phyloP scores from a whole-genome alignment of 73 alveolate species.

The Urostyla sp. region DNA sequence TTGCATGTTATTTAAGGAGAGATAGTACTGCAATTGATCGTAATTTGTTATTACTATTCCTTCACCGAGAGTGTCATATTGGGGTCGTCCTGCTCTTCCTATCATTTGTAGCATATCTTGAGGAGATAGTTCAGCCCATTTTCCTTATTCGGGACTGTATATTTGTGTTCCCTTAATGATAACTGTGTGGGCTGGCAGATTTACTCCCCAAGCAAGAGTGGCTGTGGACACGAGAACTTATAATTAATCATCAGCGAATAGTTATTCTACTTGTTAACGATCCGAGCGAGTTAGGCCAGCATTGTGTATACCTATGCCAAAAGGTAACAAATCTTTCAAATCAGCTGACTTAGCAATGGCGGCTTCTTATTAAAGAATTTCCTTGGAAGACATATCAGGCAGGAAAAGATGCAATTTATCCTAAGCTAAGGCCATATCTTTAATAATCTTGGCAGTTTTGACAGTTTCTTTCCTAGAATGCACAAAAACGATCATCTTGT shows the following conservation, averaged over 20 bases:
- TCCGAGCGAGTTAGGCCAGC: slow-evolving; percentile 99
- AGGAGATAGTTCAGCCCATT: slow-evolving; percentile 98
- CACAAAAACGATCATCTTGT: slow-evolving; percentile 96
- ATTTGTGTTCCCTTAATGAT: slow-evolving; percentile 99
- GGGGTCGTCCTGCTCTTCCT: slow-evolving; percentile 99
- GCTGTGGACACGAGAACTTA: slow-evolving; percentile 97
- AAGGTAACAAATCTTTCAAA: slow-evolving; percentile 94
- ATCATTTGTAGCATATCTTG: slow-evolving; percentile 98
- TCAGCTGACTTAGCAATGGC: slow-evolving; percentile 66
- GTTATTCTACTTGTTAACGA: slow-evolving; percentile 96
- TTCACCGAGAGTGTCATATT: slow-evolving; percentile 98
- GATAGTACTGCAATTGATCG: slow-evolving; percentile 96
- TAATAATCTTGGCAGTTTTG: slow-evolving; percentile 95
- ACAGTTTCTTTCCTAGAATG: slow-evolving; percentile 99
- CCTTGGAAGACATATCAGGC: slow-evolving; percentile 86
- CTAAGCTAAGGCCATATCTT: slow-evolving; percentile 93
- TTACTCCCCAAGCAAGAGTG: slow-evolving; percentile 99
- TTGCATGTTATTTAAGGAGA: slow-evolving; percentile 96
- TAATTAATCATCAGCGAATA: slow-evolving; percentile 94
- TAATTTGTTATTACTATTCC: slow-evolving; percentile 98
- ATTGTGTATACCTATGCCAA: slow-evolving; percentile 99
- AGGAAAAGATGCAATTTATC: slow-evolving; percentile 87
- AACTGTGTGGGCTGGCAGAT: slow-evolving; percentile 99
- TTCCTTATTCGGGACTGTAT: slow-evolving; percentile 98
- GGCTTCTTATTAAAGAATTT: slow-evolving; percentile 72